These are phyloP conservation scores for Simplicillium sp. DNA, from an alignment of 2,329 filamentous ascomycete species.

Conservation along the genomic window DNA sequence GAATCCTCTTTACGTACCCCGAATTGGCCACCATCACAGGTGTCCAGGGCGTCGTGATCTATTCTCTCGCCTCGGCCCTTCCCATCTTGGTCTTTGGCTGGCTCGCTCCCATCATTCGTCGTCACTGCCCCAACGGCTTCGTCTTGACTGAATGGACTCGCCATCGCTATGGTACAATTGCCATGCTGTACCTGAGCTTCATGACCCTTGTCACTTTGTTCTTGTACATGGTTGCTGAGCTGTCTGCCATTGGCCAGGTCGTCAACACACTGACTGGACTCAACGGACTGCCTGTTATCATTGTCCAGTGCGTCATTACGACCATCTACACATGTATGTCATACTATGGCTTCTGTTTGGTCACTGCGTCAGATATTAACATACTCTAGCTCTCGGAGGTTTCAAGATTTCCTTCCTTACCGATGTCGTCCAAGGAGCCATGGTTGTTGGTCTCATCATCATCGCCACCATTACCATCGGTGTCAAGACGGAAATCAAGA, in stretches of 20 bases:
- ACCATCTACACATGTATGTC: constrained; percentile 71
- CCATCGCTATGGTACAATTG: constrained; percentile 61
- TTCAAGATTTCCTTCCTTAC: constrained; percentile 80
- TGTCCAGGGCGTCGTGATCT: constrained; percentile 69
- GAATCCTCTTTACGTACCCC: constrained; percentile 75
- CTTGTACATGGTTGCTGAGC: constrained; percentile 78
- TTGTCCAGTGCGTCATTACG: constrained; percentile 68
- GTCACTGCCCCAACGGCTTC: constrained; percentile 74
- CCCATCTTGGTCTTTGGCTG: constrained; percentile 67
- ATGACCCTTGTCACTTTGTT: constrained; percentile 75
- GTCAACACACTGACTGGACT: constrained; percentile 65
- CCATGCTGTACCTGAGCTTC: constrained; percentile 66
- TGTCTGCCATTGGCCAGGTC: constrained; percentile 74
- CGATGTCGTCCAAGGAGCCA: constrained; percentile 70
- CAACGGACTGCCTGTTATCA: constrained; percentile 63
- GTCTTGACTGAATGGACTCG: constrained; percentile 79
- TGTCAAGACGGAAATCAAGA: constrained; percentile 63
- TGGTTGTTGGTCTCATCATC: constrained; percentile 67
- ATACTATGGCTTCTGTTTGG: background rate
- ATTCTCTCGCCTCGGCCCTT: constrained; percentile 62
- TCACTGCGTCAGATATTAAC: constrained; percentile 1
- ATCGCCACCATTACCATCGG: constrained; percentile 72
- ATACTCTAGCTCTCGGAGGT: constrained; percentile 59
- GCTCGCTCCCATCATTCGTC: constrained; percentile 67
- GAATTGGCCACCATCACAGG: constrained; percentile 71